These are phyloP conservation scores for Pseudodiploospora longispora DNA, from an alignment of 2,329 filamentous ascomycete genomes.

Conservation along the genomic window DNA sequence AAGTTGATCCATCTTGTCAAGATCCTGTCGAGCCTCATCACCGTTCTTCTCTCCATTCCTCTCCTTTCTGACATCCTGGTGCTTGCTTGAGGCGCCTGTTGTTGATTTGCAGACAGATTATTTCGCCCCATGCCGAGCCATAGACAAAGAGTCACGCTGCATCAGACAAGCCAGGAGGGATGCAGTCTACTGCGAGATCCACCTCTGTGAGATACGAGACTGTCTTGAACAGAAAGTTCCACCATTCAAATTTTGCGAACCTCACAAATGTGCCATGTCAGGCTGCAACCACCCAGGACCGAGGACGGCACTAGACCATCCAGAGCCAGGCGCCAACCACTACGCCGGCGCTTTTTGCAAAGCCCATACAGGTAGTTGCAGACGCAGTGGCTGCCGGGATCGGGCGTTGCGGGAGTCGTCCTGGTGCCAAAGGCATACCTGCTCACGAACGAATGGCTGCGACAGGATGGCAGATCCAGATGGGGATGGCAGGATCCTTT, in stretches of 20 bases:
- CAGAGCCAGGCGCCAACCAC: neutral
- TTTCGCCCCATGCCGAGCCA: no score
- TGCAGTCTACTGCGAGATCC: constrained; percentile 11
- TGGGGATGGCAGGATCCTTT: no score
- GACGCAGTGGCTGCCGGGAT: neutral
- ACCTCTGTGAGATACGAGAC: constrained; percentile 15
- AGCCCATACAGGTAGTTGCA: neutral
- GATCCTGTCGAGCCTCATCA: neutral
- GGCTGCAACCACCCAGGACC: neutral
- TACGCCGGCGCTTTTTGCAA: no score
- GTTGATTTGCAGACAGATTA: no score
- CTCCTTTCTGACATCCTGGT: neutral
- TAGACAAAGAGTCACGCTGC: no score
- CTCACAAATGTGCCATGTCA: constrained; percentile 7
- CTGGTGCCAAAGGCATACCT: no score
- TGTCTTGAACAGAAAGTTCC: constrained; percentile 11
- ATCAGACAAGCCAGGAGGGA: neutral
- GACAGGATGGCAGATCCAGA: no score
- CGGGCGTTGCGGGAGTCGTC: neutral
- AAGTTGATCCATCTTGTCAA: constrained; percentile 6
- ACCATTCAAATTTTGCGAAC: constrained; percentile 12
- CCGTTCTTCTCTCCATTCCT: neutral
- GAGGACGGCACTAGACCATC: neutral
- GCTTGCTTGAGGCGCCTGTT: no score
- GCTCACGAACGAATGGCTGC: no score